Base-by-base conservation (phyloP, 2,329 filamentous ascomycete species). In the Neopestalotiopsis rosae region DNA sequence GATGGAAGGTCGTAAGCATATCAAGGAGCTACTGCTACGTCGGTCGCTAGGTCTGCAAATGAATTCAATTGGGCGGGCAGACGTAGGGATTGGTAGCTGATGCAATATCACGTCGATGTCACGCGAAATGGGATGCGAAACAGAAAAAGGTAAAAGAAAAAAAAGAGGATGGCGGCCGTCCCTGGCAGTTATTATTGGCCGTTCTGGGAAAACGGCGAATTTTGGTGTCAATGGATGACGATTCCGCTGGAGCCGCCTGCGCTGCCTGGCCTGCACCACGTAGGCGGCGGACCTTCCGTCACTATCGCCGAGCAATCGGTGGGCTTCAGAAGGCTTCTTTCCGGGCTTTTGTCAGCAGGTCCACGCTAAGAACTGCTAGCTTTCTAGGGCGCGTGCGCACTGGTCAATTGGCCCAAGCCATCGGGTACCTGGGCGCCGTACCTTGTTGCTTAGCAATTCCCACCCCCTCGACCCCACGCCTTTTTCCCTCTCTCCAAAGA, bases 1-100 rank as follows among this genome's bases (percentile, higher is more conserved):
- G 68, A 68, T 42, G 62, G 69, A 70, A 69, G 69, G 68, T 61
- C 74, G 71, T 72, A 71, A 71, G 72, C 76, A 78, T 78, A 78
- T 73, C 75, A 77, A 28, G 66, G 68, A 57, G 64, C 67, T 56
- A 14, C 49, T 57, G 45, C 9, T 17, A 49, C 65, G 62, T 56
- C 62, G 68, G 67, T 49, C 20, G 52, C 24, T 28, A 28, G 34
- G 34, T 38, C 34, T 38, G 34, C 34, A 38, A 38, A 7, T 10
- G 10, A 63, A 78, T 76, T 73, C 76, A 74, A 74, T 76, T 73
- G 77, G 24, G 78, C 71, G 64, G 67, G 61, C 65, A 68, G 63
- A 64, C 63, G 20, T 65, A 66, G 45, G 20, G 4, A 10, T 52
- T 10, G 45, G 20, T 28, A 52, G 45, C 45, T 52, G 45, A n/a